These are phyloP conservation scores for Vaccinium darrowii DNA, from an alignment of 148 eudicot genomes.

Conservation along the genomic window DNA sequence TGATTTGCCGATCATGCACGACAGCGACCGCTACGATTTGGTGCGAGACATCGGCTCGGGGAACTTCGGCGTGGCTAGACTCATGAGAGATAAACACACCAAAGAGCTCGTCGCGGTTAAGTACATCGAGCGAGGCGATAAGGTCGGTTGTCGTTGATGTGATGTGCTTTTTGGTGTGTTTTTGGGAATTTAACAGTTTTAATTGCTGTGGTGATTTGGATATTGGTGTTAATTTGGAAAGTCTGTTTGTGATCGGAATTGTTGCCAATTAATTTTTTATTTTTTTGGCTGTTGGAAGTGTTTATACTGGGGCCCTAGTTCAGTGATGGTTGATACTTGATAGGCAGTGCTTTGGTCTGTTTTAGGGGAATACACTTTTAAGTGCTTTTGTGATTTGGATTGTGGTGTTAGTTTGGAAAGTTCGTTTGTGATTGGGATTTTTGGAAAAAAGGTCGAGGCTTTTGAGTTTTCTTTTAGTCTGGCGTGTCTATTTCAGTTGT, in stretches of 20 bases:
- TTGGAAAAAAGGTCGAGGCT: neutral
- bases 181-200: neutral
- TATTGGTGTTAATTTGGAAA: neutral
- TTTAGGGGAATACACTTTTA: neutral
- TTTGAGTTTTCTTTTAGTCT: neutral
- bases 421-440: neutral
- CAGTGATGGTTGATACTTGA: neutral
- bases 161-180: neutral
- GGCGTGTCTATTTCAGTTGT: neutral
- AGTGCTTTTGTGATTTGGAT: conserved; percentile 7
- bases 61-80: conserved; percentile 55
- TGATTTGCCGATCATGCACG: conserved; percentile 53
- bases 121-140: conserved; percentile 57
- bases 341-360: neutral
- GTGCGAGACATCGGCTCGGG: conserved; percentile 53
- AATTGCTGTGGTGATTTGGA: conserved; percentile 3
- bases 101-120: conserved; percentile 54
- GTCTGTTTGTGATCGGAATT: neutral
- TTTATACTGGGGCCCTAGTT: neutral
- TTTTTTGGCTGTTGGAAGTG: too few species aligned
- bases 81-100: conserved; percentile 50
- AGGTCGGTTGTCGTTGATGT: conserved; percentile 33
- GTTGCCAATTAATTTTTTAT: neutral
- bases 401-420: neutral
- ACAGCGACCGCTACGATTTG: conserved; percentile 51